Base-by-base conservation (phyloP, 2,329 filamentous ascomycete species). In the Cercospora zeina region DNA sequence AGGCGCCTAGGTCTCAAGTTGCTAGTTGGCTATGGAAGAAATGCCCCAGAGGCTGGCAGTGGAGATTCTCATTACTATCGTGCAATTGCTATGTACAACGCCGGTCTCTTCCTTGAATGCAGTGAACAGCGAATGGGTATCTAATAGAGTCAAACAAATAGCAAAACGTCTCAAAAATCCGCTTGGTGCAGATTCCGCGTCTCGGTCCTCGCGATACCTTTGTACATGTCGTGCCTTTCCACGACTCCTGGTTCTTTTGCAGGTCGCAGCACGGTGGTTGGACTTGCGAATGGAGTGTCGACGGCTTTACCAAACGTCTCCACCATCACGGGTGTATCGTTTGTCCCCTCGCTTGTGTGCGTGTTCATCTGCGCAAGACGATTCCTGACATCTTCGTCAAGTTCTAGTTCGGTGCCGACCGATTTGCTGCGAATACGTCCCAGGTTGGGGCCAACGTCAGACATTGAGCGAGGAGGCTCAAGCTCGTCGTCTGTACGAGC, bases 211-310 rank as follows among this genome's bases (percentile, higher is more conserved):
- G 62, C 70, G 56, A 72, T 69, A 4, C 71, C 71, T 59, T 67
- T 69, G 64, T 75, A 80, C 71, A 78, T 77, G 64, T 80, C 78
- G 65, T 80, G 78, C 60, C 78, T 67, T 63, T 75, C 75, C 39
- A 75, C 68, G 14, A 74, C 75, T 14, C 71, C 73, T 10, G 70
- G 71, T 36, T 72, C 69, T 64, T 54, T 72, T 62, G 30, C 70
- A 67, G 47, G 71, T 72, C 21, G 68, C 69, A 51, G 37, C 14
- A 63, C 61, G 19, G 53, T 54, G 2, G 58, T 54, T 2, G 58
- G 58, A 21, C 66, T 74, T 19, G 71, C 64, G 24, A 74, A 61
- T 37, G 73, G 71, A 21, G 65, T 59, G 50, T 71, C 70, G 27
- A 72, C 36, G n/a, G 59, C 58, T 24, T 53, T 59, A 1, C 36